Evolutionary conservation across 2,329 filamentous ascomycete species (phyloP), one percentile per base, ranked within the genome.

Genomic region (Rutstroemia sp.): DNA sequence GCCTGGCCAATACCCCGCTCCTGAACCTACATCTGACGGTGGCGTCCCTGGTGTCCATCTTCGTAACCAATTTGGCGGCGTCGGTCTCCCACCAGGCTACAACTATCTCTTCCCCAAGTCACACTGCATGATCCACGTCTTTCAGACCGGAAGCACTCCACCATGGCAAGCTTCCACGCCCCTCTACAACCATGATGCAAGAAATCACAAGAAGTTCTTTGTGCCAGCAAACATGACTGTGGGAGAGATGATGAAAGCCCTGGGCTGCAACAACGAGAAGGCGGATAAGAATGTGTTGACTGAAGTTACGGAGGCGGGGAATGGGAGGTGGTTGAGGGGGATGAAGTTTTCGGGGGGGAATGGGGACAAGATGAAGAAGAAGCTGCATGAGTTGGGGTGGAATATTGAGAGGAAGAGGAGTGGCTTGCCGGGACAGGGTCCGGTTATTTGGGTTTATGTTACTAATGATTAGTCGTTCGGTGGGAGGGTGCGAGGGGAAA

Each of bases 11-110:
- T 19, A 58, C 19, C 55, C 59, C 16, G 36, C 57, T 7, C 44
- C 58, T 3, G n/a, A 52, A 10, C 53, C 61, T 4, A 10, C 48
- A 6, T 49, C 54, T 4, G 51, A 62, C 38, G 42, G 50, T 25
- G 55, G 72, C 2, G 75, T 79, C 58, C 78, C 80, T 0, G 78
- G 79, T 0, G 73, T 76, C 27, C 77, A 81, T 60, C 71, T 85
- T 70, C 75, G 73, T 48, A 83, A 84, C 69, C 75, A 76, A 0
- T 79, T 78, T 0, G 79, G 82, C 46, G 80, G 80, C 21, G 73
- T 77, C 1, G 80, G 81, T 42, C 78, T 78, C 58, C 82, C 84
- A 63, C 80, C 79, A 0, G 83, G 81, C 2, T 86, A 83, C 71
- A 81, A 82, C 70, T 82, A 83, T 69, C 77, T 84, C 64, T 85